A percentile compares a stretch with the other conserved stretches of the same genome.
Conservation (phyloP, 2,329 filamentous ascomycete species). For the Trichophyton simii region DNA sequence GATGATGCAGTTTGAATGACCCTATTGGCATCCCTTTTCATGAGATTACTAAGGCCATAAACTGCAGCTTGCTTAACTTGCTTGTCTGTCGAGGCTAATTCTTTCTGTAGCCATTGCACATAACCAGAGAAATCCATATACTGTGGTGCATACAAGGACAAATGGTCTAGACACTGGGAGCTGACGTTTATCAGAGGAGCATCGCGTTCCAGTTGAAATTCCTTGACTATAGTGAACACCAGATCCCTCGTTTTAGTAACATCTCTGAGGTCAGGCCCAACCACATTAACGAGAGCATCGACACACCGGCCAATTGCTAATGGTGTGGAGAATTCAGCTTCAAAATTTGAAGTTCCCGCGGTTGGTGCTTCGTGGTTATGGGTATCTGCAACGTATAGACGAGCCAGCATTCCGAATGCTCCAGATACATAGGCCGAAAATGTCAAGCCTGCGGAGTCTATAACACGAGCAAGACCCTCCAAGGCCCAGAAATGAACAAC, state of each 20-base stretch:
- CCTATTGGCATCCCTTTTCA: constrained; percentile 80
- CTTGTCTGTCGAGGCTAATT: constrained; percentile 56
- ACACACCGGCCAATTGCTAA: constrained; percentile 77
- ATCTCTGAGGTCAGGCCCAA: constrained; percentile 90
- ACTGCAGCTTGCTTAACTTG: constrained; percentile 68
- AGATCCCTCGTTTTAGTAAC: constrained; percentile 82
- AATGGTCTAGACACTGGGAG: constrained; percentile 73
- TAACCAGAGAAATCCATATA: constrained; percentile 76
- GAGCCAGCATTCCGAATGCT: constrained; percentile 83
- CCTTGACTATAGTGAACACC: constrained; percentile 70
- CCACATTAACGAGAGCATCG: constrained; percentile 90
- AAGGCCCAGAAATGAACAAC: constrained; percentile 94
- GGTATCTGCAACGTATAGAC: constrained; percentile 80
- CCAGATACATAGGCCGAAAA: constrained; percentile 85
- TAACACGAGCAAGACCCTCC: constrained; percentile 72
- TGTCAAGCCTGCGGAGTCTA: constrained; percentile 82
- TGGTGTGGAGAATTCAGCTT: constrained; percentile 69
- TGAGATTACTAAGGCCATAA: constrained; percentile 82
- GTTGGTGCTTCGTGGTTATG: constrained; percentile 76
- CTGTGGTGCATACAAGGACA: constrained; percentile 81
- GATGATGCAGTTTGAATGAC: constrained; percentile 63
- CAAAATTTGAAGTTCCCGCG: constrained; percentile 75
- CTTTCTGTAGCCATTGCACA: constrained; percentile 66
- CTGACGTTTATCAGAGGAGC: constrained; percentile 61
- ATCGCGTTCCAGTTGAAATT: constrained; percentile 67